Base-by-base conservation (phyloP, 176 grass and related monocot genomes). In the Oryza meridionalis region DNA sequence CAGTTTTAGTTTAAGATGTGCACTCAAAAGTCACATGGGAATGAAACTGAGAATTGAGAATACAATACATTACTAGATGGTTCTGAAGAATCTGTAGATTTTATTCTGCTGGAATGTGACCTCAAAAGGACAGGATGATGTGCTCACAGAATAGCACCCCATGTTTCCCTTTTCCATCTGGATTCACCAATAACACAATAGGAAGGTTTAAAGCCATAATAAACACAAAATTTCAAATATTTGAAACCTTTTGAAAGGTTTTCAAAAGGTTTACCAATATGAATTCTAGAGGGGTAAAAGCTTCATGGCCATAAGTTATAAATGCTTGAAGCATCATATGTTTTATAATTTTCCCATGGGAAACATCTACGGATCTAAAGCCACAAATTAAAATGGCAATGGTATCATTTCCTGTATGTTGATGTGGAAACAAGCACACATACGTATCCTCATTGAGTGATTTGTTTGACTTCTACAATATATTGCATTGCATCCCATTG, bases 61-160 rank as follows among this genome's bases (percentile, higher is more conserved):
- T 42, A 69, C 12, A 79, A 64, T 83, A 68, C 29, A 86, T 59
- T 73, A 83, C 16, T 51, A 74, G 79, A 86, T 90, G 88, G 38
- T 38, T 69, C 42, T 69, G 61, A 86, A 79, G 84, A 90, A 86
- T 87, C 61, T 65, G 42, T 83, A 78, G 75, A 79, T 90, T 86
- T 83, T 83, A 24, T 86, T 90, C 80, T 86, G 61, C 74, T 74
- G 79, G 79, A 78, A 83, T 85, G 67, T 67, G 81, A 77, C 82
- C 79, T 33, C 67, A 59, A 25, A 25, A 46, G 72, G 74, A 65
- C 72, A 47, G 9, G 11, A 35, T 46, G 45, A 37, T 50, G 70
- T 85, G 73, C 46, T 73, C 61, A 62, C 59, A 1, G 19, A 71
- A 50, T 29, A 11, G 65, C 63, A 32, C 46, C 26, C 81, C 69